A percentile compares a stretch with the other conserved stretches of the same genome.
These are phyloP conservation scores for Aegle marmelos DNA, from an alignment of 345 rosid genomes.

Conservation along the genomic window DNA sequence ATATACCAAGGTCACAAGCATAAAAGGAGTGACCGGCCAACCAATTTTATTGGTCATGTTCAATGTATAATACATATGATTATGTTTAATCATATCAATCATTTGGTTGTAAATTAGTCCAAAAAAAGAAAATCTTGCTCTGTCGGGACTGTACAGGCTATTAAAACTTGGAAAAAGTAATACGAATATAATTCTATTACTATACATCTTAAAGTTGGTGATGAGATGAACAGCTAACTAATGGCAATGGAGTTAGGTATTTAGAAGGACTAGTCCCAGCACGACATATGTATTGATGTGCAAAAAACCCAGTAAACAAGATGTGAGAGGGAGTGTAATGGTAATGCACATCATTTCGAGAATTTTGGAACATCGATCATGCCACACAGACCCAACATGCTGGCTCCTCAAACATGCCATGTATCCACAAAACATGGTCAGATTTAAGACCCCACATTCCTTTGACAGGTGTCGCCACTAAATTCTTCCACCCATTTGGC, in stretches of 20 bases:
- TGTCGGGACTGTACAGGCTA: background rate
- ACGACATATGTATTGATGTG: background rate
- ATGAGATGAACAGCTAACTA: too few species aligned
- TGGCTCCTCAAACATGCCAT: slow-evolving; percentile 42
- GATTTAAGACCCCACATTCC: slow-evolving; percentile 27
- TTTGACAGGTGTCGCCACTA: slow-evolving; percentile 36
- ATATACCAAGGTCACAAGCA: background rate
- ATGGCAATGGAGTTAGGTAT: background rate
- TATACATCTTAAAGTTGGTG: background rate
- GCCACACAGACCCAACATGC: slow-evolving; percentile 47
- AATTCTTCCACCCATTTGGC: slow-evolving; percentile 15
- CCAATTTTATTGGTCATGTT: background rate
- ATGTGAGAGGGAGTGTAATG: background rate
- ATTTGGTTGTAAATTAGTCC: slow-evolving; percentile 8
- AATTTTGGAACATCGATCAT: slow-evolving; percentile 46
- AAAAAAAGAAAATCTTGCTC: slow-evolving; percentile 1
- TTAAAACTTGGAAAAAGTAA: background rate
- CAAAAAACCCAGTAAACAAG: background rate
- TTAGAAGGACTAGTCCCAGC: background rate
- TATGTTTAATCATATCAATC: slow-evolving; percentile 6
- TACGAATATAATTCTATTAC: too few species aligned
- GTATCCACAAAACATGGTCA: slow-evolving; percentile 29
- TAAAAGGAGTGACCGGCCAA: background rate
- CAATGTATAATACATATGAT: background rate
- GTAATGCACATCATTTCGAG: slow-evolving; percentile 26